phyloP scores from a whole-genome alignment of 306 rosid species.

The Corylus avellana region DNA sequence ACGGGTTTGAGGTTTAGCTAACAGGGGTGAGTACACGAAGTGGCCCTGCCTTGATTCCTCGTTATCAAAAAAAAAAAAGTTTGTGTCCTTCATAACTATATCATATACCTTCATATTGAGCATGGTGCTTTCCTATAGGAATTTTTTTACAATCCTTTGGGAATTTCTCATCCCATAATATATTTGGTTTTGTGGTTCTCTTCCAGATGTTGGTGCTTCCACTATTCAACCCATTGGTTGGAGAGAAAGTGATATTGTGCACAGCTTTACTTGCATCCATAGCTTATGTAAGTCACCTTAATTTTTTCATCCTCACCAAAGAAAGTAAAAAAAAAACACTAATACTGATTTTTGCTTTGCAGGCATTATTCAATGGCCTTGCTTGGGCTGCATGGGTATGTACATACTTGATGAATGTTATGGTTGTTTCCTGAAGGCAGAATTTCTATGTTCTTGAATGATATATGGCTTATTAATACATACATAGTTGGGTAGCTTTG shows the following conservation, averaged over 20 bases:
- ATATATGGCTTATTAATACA: background rate
- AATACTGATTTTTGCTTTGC: conserved; percentile 16
- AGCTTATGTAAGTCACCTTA: conserved; percentile 64
- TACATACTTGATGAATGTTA: conserved; percentile 7
- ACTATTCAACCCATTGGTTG: conserved; percentile 72
- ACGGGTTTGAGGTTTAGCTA: no score
- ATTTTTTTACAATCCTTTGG: background rate
- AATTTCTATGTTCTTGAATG: background rate
- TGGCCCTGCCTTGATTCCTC: no score
- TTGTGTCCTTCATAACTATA: background rate
- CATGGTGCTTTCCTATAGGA: background rate
- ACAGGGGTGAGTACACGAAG: no score
- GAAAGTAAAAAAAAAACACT: background rate
- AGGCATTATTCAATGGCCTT: conserved; percentile 81
- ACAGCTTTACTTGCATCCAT: conserved; percentile 68
- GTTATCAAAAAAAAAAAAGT: no score
- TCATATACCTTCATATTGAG: background rate
- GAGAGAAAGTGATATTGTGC: conserved; percentile 75
- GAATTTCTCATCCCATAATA: background rate
- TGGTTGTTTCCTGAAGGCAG: background rate
- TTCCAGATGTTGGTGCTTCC: conserved; percentile 74
- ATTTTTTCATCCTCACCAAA: background rate
- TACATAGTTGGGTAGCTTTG: background rate
- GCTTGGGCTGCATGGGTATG: conserved; percentile 96
- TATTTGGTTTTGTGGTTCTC: conserved; percentile 8